These are phyloP conservation scores for Pleurotus giganteus DNA, from an alignment of 768 basidiomycete genomes.

Conservation along the genomic window DNA sequence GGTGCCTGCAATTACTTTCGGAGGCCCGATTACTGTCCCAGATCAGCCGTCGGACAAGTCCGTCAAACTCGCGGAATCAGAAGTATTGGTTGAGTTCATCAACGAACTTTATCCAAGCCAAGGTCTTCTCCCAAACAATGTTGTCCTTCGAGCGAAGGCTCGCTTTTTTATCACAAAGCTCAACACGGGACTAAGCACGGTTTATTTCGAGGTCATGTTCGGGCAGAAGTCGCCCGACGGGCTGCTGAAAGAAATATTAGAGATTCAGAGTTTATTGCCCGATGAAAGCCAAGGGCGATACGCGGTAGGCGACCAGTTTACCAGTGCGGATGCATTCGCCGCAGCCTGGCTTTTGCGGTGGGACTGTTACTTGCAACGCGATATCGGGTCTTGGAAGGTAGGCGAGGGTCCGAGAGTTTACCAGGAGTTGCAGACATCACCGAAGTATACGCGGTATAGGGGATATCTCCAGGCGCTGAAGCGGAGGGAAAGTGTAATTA, in stretches of 20 bases:
- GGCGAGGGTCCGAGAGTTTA: not conserved
- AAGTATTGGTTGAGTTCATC: not conserved
- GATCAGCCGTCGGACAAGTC: not conserved
- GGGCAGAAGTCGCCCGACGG: not conserved
- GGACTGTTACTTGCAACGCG: not conserved
- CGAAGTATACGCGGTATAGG: conserved; percentile 46
- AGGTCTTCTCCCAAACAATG: not conserved
- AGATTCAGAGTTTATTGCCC: not conserved
- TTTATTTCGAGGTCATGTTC: not conserved
- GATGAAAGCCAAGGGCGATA: not conserved
- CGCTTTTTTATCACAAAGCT: not conserved
- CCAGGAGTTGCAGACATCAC: not conserved
- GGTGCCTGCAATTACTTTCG: not conserved
- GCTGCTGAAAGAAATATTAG: not conserved
- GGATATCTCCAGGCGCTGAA: conserved; percentile 47
- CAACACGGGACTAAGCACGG: not conserved
- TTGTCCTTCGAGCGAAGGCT: not conserved
- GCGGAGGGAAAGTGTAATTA: conserved; percentile 51
- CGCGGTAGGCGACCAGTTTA: not conserved
- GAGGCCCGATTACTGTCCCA: not conserved
- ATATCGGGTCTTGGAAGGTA: not conserved
- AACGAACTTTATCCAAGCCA: not conserved
- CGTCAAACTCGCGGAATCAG: not conserved
- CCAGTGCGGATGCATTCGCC: not conserved
- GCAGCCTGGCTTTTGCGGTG: not conserved